phyloP scores from a whole-genome alignment of 441 rosid genomes.

The Eutrema salsugineum region DNA sequence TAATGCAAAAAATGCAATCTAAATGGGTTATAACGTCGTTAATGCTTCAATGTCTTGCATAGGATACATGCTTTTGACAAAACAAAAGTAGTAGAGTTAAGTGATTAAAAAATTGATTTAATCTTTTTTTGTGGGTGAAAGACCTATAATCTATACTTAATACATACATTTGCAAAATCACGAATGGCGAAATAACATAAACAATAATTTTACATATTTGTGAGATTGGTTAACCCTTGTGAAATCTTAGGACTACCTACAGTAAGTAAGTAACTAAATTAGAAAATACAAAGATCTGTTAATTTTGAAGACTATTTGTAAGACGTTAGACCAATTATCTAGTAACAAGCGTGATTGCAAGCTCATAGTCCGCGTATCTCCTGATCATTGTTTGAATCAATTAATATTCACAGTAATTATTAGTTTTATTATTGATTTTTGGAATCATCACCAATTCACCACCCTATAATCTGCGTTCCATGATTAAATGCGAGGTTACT shows the following conservation, averaged over 20 bases:
- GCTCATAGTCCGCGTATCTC: slow-evolving; percentile 23
- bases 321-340: slow-evolving; percentile 7
- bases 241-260: neutral
- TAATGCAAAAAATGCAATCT: too few relatives aligned
- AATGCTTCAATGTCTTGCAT: too few relatives aligned
- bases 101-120: too few relatives aligned
- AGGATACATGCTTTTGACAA: too few relatives aligned
- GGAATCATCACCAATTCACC: slow-evolving; percentile 6
- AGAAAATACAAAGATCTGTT: neutral
- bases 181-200: too few relatives aligned
- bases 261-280: neutral
- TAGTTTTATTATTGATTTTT: neutral
- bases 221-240: neutral
- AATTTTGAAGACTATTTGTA: neutral
- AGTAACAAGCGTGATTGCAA: slow-evolving; percentile 25
- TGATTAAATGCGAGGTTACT: slow-evolving; percentile 21
- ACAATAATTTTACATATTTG: neutral
- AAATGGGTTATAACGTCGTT: too few relatives aligned
- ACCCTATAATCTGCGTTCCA: slow-evolving; percentile 7
- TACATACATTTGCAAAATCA: too few relatives aligned
- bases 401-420: slow-evolving; percentile 10
- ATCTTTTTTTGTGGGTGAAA: too few relatives aligned
- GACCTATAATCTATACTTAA: too few relatives aligned
- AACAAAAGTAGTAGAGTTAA: too few relatives aligned
- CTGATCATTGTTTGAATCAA: neutral